Conservation (phyloP, 2,329 filamentous ascomycete species). For the Fonsecaea pugnacius region DNA sequence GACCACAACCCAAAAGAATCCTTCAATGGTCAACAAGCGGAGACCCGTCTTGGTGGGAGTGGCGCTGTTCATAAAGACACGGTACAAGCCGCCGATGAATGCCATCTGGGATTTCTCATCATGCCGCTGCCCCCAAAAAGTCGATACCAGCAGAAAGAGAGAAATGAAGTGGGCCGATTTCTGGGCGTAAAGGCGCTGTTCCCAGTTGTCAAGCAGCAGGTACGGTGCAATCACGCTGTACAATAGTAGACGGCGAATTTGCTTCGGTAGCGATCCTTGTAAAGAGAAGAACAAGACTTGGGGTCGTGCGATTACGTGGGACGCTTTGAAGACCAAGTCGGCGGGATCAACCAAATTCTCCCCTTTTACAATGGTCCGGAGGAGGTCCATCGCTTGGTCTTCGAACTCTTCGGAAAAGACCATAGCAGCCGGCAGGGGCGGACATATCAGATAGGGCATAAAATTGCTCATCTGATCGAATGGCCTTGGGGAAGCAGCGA, state of each 20-base stretch:
- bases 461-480: neutral
- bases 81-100: neutral
- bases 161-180: slow-evolving; percentile 9
- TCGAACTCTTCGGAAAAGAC: slow-evolving; percentile 3
- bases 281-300: neutral
- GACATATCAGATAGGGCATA: slow-evolving; percentile 1
- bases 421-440: neutral
- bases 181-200: neutral
- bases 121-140: neutral
- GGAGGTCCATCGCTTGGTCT: neutral
- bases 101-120: neutral
- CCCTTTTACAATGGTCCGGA: slow-evolving; percentile 1
- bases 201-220: neutral
- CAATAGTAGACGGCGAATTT: neutral
- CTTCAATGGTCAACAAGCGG: neutral
- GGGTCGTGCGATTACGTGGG: neutral
- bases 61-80: slow-evolving; percentile 1
- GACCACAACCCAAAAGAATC: slow-evolving; percentile 9
- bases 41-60: neutral
- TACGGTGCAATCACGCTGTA: slow-evolving; percentile 2
- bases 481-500: neutral
- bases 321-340: neutral
- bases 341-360: neutral
- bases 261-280: neutral
- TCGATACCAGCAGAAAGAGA: slow-evolving; percentile 1